These are phyloP conservation scores for Pigoraptor vietnamica DNA, from an alignment of 78 protist species.

Conservation along the genomic window DNA sequence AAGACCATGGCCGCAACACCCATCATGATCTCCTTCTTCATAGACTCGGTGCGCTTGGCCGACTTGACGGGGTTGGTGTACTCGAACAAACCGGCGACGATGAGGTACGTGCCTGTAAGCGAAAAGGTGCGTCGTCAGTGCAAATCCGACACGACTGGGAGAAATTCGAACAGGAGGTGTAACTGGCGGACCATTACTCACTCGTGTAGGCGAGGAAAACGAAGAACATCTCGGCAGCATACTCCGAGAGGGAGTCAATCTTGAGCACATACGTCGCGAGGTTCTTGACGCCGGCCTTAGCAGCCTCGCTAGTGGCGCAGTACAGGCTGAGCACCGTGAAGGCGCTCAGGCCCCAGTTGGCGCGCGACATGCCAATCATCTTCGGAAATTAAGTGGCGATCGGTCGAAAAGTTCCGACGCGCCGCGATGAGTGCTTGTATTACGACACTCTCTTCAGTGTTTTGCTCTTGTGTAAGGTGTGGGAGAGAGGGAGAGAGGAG, in stretches of 20 bases:
- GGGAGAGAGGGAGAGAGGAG: too few species aligned
- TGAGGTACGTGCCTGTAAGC: background rate
- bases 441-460: too few species aligned
- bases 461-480: too few species aligned
- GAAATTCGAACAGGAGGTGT: background rate
- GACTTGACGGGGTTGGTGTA: background rate
- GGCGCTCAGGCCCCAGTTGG: background rate
- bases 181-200: background rate
- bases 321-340: constrained; percentile 23
- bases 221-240: background rate
- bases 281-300: background rate
- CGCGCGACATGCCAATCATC: background rate
- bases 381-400: background rate
- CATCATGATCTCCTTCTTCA: background rate
- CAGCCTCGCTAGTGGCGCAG: background rate
- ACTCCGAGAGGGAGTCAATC: background rate
- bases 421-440: background rate
- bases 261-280: background rate
- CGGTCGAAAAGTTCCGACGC: background rate
- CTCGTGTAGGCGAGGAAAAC: background rate
- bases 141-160: background rate
- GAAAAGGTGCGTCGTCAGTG: background rate
- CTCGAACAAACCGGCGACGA: background rate
- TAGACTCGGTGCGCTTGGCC: background rate
- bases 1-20: background rate